These are phyloP conservation scores for Hypoxylon lenormandii DNA, from an alignment of 495 filamentous ascomycete genomes.

Conservation along the genomic window DNA sequence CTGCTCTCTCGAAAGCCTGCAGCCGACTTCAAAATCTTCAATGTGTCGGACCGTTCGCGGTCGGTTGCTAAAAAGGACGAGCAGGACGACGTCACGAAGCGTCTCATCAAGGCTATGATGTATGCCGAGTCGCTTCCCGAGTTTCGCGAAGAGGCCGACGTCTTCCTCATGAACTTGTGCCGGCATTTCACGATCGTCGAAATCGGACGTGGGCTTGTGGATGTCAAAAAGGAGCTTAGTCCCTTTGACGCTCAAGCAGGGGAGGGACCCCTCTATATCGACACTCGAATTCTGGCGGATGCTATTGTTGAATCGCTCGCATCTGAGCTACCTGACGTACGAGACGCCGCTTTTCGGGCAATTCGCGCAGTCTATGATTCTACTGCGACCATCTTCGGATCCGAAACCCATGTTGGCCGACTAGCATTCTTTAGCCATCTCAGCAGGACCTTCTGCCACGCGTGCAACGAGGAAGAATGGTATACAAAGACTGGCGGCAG, in stretches of 20 bases:
- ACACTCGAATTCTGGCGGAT: slow-evolving; percentile 85
- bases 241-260: slow-evolving; percentile 85
- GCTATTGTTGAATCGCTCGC: slow-evolving; percentile 88
- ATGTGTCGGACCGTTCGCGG: slow-evolving; percentile 78
- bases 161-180: slow-evolving; percentile 81
- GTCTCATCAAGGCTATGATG: slow-evolving; percentile 87
- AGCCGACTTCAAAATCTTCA: slow-evolving; percentile 69
- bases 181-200: slow-evolving; percentile 94
- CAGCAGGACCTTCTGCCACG: slow-evolving; percentile 85
- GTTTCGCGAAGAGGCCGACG: slow-evolving; percentile 75
- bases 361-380: slow-evolving; percentile 81
- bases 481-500: slow-evolving; percentile 94
- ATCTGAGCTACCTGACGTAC: slow-evolving; percentile 79
- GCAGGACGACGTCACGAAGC: slow-evolving; percentile 83
- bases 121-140: slow-evolving; percentile 86
- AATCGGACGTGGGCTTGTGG: slow-evolving; percentile 79
- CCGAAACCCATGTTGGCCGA: slow-evolving; percentile 72
- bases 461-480: slow-evolving; percentile 97
- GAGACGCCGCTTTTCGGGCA: slow-evolving; percentile 83
- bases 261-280: slow-evolving; percentile 86
- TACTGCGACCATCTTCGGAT: slow-evolving; percentile 83
- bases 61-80: slow-evolving; percentile 86
- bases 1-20: slow-evolving; percentile 76
- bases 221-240: slow-evolving; percentile 75
- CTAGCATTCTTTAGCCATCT: slow-evolving; percentile 86